Evolutionary conservation across 2,329 filamentous ascomycete genomes (phyloP).

Genomic region (Microsporum ferrugineum): DNA sequence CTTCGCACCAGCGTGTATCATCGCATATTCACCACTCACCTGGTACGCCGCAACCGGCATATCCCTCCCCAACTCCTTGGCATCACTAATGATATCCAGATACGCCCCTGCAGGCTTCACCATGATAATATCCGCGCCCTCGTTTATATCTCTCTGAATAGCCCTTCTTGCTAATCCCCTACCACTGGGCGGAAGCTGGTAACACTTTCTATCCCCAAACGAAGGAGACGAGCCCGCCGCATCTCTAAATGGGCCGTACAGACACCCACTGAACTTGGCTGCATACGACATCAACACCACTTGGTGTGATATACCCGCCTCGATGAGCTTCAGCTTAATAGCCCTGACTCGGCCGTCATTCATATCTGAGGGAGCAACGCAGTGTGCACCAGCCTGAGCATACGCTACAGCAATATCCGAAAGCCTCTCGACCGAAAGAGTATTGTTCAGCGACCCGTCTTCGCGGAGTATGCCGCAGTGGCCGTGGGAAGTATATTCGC

Average conservation of each 20-base stretch:
- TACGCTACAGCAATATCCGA: constrained; percentile 97
- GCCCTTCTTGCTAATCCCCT: constrained; percentile 83
- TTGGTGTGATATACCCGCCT: constrained; percentile 82
- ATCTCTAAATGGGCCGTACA: constrained; percentile 95
- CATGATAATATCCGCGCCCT: constrained; percentile 98
- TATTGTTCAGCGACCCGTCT: constrained; percentile 86
- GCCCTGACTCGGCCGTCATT: constrained; percentile 95
- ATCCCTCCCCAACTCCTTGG: constrained; percentile 85
- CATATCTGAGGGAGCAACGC: constrained; percentile 96
- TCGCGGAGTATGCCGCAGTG: constrained; percentile 94
- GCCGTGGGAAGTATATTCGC: constrained; percentile 96
- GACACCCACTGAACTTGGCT: constrained; percentile 90
- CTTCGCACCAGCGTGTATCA: constrained; percentile 93
- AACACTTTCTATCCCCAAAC: constrained; percentile 91
- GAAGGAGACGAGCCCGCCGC: constrained; percentile 82
- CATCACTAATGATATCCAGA: constrained; percentile 93
- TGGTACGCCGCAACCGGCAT: constrained; percentile 93
- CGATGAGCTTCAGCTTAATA: constrained; percentile 96
- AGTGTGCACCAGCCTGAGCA: constrained; percentile 89
- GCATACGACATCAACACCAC: constrained; percentile 95
- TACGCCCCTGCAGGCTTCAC: constrained; percentile 96
- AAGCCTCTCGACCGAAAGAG: constrained; percentile 83
- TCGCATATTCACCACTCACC: constrained; percentile 91
- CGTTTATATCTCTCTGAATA: constrained; percentile 76
- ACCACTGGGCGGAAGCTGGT: constrained; percentile 87